A percentile compares a stretch with the other conserved stretches of the same genome.
Conservation (phyloP, 2,329 filamentous ascomycete genomes). For the Xylariaceae sp. region DNA sequence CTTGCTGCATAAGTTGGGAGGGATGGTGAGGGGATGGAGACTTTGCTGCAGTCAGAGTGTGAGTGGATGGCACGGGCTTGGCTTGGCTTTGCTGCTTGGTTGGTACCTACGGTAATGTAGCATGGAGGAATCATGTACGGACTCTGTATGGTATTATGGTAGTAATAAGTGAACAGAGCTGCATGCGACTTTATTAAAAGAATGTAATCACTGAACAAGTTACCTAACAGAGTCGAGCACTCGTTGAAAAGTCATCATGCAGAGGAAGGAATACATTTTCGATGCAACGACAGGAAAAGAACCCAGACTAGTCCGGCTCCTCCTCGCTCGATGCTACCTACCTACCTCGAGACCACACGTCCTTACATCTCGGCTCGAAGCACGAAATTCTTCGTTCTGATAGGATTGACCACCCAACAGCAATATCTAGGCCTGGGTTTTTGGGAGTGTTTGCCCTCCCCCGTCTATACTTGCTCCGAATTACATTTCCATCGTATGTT, state of each 20-base stretch:
- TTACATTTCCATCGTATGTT: neutral
- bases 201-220: neutral
- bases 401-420: neutral
- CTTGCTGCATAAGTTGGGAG: constrained; percentile 10
- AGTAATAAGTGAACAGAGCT: neutral
- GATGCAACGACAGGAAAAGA: neutral
- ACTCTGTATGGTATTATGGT: neutral
- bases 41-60: neutral
- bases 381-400: no score
- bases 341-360: no score
- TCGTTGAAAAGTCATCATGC: constrained; percentile 2
- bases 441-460: neutral
- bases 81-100: constrained; percentile 7
- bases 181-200: constrained; percentile 5
- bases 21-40: neutral
- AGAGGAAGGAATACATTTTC: neutral
- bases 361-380: no score
- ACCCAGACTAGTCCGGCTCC: constrained; percentile 1
- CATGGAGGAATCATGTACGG: no score
- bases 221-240: no score
- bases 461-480: constrained; percentile 8
- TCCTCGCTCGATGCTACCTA: constrained; percentile 13
- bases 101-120: neutral
- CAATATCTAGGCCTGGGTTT: neutral
- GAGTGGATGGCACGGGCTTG: neutral